Conservation (phyloP, 805 yeast genomes). For the Nakazawaea wickerhamii region DNA sequence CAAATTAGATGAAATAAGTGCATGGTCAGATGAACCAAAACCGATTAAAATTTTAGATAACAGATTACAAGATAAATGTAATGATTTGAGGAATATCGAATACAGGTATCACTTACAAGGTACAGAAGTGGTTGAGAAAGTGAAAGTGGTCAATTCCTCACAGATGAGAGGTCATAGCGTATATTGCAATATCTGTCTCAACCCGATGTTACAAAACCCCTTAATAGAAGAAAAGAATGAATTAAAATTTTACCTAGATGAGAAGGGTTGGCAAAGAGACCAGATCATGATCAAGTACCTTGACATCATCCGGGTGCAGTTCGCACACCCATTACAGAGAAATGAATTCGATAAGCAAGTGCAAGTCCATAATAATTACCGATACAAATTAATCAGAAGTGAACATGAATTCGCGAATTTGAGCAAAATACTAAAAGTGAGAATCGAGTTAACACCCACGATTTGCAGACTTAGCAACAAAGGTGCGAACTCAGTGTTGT, state of each 20-base stretch:
- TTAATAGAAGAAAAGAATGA: neutral
- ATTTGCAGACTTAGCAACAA: neutral
- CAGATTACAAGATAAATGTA: too few relatives aligned
- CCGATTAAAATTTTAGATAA: neutral
- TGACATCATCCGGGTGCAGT: neutral
- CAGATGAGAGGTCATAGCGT: neutral
- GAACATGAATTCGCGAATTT: slow-evolving; percentile 15
- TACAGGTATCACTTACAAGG: neutral
- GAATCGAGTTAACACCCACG: neutral
- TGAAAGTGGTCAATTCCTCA: too few relatives aligned
- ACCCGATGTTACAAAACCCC: neutral
- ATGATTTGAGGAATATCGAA: neutral
- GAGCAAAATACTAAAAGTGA: neutral
- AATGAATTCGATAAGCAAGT: neutral
- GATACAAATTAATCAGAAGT: too few relatives aligned
- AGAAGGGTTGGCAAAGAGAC: neutral
- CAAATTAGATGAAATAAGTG: too few relatives aligned
- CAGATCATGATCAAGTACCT: neutral
- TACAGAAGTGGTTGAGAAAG: too few relatives aligned
- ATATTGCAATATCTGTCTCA: neutral
- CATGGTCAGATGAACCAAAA: neutral
- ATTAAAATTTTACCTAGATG: too few relatives aligned
- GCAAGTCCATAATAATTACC: neutral
- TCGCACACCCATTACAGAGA: neutral
- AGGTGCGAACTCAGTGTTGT: neutral